phyloP scores from a whole-genome alignment of 2,329 filamentous ascomycete genomes.

The Amauroascus niger region DNA sequence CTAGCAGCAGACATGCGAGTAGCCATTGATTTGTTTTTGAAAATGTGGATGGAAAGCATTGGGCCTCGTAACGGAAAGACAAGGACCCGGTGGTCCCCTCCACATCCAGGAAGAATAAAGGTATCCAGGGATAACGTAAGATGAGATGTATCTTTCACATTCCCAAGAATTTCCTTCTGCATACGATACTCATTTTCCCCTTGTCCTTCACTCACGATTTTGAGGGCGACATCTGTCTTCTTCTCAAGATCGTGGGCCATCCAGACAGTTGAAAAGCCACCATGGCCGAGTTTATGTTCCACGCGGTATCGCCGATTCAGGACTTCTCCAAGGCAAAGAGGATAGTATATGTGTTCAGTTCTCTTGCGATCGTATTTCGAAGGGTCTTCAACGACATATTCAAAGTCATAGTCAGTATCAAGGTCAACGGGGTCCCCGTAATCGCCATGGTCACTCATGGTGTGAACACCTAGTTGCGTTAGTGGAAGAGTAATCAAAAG shows the following conservation, averaged over 20 bases:
- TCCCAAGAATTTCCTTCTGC: constrained; percentile 11
- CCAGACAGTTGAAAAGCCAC: constrained; percentile 17
- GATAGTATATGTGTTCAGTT: constrained; percentile 12
- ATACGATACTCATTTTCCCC: constrained; percentile 13
- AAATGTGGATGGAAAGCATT: neutral
- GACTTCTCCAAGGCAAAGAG: constrained; percentile 14
- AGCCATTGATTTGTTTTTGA: constrained; percentile 6
- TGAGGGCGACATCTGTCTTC: constrained; percentile 14
- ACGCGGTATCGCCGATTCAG: constrained; percentile 14
- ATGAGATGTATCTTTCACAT: constrained; percentile 15
- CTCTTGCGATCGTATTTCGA: constrained; percentile 9
- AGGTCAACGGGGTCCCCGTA: neutral
- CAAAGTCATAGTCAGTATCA: constrained; percentile 3
- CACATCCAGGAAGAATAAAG: constrained; percentile 8
- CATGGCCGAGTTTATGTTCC: constrained; percentile 16
- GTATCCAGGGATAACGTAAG: constrained; percentile 12
- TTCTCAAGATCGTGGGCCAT: constrained; percentile 15
- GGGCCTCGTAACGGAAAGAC: constrained; percentile 6
- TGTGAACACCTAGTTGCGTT: neutral
- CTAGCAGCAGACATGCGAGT: constrained; percentile 12
- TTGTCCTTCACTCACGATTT: constrained; percentile 8
- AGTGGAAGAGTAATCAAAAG: neutral
- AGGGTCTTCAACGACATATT: constrained; percentile 9
- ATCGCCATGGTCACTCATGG: neutral
- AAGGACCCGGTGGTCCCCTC: neutral